Conservation (phyloP, 371 early-diverging fungal genomes). For the Paraphysoderma sedebokerense region DNA sequence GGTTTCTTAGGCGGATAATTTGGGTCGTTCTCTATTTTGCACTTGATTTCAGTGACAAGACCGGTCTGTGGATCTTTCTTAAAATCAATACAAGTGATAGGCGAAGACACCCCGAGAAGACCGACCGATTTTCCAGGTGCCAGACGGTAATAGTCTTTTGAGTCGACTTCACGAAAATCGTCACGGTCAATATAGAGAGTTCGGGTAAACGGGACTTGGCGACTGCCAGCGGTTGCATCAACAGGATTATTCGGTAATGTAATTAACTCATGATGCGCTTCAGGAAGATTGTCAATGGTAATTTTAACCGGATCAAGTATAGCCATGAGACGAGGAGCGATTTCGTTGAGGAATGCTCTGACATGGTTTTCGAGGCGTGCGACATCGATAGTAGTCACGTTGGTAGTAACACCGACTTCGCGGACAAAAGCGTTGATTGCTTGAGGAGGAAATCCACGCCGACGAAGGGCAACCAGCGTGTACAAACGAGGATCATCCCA, state of each 20-base stretch:
- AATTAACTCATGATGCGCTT: constrained; percentile 48
- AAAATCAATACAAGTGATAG: constrained; percentile 70
- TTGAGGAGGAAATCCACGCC: constrained; percentile 95
- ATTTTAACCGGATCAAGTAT: constrained; percentile 79
- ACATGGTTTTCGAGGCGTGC: constrained; percentile 87
- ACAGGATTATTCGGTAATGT: constrained; percentile 75
- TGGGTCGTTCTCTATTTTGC: constrained; percentile 52
- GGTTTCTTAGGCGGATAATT: constrained; percentile 43
- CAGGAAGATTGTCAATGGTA: constrained; percentile 68
- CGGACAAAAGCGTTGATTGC: constrained; percentile 98
- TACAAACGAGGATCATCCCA: constrained; percentile 99
- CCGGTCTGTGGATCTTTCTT: constrained; percentile 50
- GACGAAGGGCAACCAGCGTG: constrained; percentile 90
- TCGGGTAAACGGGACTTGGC: constrained; percentile 70
- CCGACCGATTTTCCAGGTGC: constrained; percentile 90
- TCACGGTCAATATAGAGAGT: constrained; percentile 82
- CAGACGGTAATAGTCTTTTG: constrained; percentile 86
- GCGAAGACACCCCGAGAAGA: constrained; percentile 60
- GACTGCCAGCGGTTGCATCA: constrained; percentile 63
- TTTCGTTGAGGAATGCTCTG: constrained; percentile 83
- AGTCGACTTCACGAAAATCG: constrained; percentile 85
- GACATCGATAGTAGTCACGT: constrained; percentile 76
- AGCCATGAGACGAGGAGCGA: constrained; percentile 83
- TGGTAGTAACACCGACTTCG: constrained; percentile 83
- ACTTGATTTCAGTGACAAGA: constrained; percentile 54